Conservation (phyloP, 1,139 yeast genomes). For the Kurtzmaniella quercitrusa region DNA sequence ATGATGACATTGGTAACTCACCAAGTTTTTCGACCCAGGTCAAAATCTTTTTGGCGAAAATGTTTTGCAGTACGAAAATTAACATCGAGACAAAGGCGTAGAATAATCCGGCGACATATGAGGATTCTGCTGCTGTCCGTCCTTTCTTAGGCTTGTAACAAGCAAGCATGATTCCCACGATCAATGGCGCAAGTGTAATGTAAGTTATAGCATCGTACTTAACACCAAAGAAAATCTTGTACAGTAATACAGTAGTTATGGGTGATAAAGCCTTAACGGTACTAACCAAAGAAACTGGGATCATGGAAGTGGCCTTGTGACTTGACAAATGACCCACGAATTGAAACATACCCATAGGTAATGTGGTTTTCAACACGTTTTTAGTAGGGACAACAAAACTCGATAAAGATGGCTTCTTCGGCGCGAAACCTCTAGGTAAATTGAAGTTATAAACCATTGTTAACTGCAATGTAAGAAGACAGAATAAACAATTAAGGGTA, state of each 20-base stretch:
- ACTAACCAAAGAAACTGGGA: constrained; percentile 89
- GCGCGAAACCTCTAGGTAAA: constrained; percentile 2
- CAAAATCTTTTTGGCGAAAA: constrained; percentile 79
- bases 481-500: constrained; percentile 55
- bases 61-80: constrained; percentile 87
- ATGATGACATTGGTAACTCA: constrained; percentile 18
- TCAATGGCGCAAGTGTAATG: constrained; percentile 69
- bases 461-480: constrained; percentile 30
- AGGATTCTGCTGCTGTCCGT: constrained; percentile 12
- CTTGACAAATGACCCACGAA: constrained; percentile 86
- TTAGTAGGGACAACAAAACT: constrained; percentile 49
- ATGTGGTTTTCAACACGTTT: constrained; percentile 59
- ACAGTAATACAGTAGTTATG: constrained; percentile 77
- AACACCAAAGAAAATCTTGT: constrained; percentile 55
- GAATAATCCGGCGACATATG: constrained; percentile 58
- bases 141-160: constrained; percentile 49
- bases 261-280: constrained; percentile 91
- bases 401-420: constrained; percentile 12
- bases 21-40: constrained; percentile 37
- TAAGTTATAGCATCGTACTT: constrained; percentile 66
- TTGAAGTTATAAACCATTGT: background rate
- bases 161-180: constrained; percentile 80
- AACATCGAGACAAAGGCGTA: constrained; percentile 80
- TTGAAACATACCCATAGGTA: constrained; percentile 93
- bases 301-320: constrained; percentile 81